Percentiles rank a stretch among this genome's conserved stretches.
Conservation (phyloP, 2,329 filamentous ascomycete species). For the Penicillium digitatum region DNA sequence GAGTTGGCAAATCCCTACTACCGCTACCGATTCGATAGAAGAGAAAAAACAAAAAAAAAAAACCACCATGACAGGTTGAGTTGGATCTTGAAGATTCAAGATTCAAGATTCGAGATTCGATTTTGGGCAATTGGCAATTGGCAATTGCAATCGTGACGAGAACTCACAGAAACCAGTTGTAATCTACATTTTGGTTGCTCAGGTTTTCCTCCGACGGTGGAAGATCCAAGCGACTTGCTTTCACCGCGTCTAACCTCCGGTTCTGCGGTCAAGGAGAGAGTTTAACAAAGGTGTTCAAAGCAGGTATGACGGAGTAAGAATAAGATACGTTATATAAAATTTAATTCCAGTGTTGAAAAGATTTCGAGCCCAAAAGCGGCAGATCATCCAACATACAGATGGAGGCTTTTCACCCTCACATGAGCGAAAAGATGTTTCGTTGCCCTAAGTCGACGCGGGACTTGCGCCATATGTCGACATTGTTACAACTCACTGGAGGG, state of each 20-base stretch:
- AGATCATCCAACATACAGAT: conserved; percentile 1
- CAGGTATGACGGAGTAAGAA: not conserved
- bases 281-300: not conserved
- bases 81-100: not conserved
- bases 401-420: not conserved
- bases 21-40: conserved; percentile 6
- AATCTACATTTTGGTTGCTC: not conserved
- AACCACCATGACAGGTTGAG: conserved; percentile 9
- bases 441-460: not conserved
- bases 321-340: not conserved
- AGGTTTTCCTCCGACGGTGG: not conserved
- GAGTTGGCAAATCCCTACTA: not conserved
- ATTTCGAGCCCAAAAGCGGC: not conserved
- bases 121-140: not conserved
- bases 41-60: conserved; percentile 17
- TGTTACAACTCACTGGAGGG: not conserved
- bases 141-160: not conserved
- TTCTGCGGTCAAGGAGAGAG: conserved; percentile 20
- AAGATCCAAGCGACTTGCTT: not conserved
- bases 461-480: no score
- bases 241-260: conserved; percentile 8
- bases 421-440: conserved; percentile 4
- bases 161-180: not conserved
- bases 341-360: no score
- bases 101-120: not conserved